phyloP scores from a whole-genome alignment of 2,329 filamentous ascomycete species.

The Colletotrichum sp. region DNA sequence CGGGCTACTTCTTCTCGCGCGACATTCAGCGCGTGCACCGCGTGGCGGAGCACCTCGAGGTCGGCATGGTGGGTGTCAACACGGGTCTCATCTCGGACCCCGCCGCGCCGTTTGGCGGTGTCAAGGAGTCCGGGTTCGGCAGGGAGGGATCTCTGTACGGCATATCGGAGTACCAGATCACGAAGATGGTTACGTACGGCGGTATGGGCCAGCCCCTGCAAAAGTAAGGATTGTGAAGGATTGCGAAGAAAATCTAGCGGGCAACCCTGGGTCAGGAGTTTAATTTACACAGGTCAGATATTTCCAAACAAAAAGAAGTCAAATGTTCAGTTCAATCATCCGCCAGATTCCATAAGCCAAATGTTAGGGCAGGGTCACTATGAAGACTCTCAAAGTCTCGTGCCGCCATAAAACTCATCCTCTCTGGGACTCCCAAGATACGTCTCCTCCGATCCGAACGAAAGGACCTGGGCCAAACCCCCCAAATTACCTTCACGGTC shows the following conservation, averaged over 20 bases:
- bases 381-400: not conserved
- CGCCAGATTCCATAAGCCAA: not conserved
- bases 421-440: not conserved
- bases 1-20: slow-evolving; percentile 88
- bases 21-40: slow-evolving; percentile 65
- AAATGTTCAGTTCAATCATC: not conserved
- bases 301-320: not conserved
- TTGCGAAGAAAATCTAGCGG: not conserved
- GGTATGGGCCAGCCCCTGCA: slow-evolving; percentile 23
- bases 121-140: slow-evolving; percentile 84
- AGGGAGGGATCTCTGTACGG: slow-evolving; percentile 80
- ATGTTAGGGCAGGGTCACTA: not conserved
- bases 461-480: not conserved
- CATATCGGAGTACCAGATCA: slow-evolving; percentile 75
- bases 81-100: slow-evolving; percentile 70
- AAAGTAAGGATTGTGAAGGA: not conserved
- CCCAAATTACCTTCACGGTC: not conserved
- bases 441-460: not conserved
- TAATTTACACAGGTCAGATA: not conserved
- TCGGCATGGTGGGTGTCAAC: slow-evolving; percentile 88
- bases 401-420: not conserved
- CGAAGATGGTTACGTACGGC: slow-evolving; percentile 61
- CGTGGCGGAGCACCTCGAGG: slow-evolving; percentile 74
- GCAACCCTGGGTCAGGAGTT: not conserved
- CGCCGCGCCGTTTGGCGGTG: slow-evolving; percentile 73